phyloP scores from a whole-genome alignment of 768 basidiomycete species.

The Termitomyces sp. region DNA sequence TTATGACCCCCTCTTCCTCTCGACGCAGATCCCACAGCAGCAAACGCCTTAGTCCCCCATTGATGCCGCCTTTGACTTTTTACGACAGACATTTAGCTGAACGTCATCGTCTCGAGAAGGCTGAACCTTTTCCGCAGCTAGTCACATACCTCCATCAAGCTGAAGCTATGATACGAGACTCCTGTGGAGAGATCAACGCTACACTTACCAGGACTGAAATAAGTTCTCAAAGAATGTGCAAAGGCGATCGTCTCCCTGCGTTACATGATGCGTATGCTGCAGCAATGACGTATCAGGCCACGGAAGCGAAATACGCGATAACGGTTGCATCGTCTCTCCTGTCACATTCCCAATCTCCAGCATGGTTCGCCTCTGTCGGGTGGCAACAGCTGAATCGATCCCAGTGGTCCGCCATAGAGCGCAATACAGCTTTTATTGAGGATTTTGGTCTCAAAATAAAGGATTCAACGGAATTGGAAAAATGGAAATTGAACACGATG shows the following conservation, averaged over 20 bases:
- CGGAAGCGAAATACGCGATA: neutral
- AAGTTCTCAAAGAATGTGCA: neutral
- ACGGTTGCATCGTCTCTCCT: neutral
- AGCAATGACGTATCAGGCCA: neutral
- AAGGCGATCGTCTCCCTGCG: neutral
- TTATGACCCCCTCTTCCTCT: neutral
- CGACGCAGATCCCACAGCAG: neutral
- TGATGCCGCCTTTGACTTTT: conserved; percentile 3
- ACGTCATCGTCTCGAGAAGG: neutral
- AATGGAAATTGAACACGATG: neutral
- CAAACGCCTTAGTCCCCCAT: neutral
- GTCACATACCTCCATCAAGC: neutral
- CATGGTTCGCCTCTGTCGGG: neutral
- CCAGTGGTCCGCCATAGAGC: conserved; percentile 1
- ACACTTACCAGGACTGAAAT: neutral
- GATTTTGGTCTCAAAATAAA: conserved; percentile 1
- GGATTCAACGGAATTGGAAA: neutral
- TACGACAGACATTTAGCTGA: conserved; percentile 5
- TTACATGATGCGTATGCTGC: conserved; percentile 1
- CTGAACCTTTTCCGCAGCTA: neutral
- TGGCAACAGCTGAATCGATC: conserved; percentile 5
- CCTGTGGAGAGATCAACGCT: neutral
- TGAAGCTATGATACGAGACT: neutral
- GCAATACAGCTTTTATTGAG: conserved; percentile 1
- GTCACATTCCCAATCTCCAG: neutral